Evolutionary conservation across 176 grass and related monocot genomes (phyloP).

Genomic region (Tillandsia fasciculata): DNA sequence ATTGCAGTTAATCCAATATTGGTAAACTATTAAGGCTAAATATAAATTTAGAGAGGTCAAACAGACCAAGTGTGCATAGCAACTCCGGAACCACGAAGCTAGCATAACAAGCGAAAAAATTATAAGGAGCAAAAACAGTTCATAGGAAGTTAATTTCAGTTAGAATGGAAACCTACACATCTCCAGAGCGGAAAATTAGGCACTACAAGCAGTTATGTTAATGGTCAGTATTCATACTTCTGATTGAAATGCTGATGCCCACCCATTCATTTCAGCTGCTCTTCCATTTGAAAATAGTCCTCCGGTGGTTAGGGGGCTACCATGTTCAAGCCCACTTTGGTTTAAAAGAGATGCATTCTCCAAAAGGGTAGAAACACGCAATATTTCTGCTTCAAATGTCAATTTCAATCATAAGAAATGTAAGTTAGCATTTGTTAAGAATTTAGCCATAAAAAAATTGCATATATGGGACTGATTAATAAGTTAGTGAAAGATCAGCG

Average conservation of each 20-base stretch:
- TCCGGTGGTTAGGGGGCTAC: conserved; percentile 97
- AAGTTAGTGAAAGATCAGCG: conserved; percentile 33
- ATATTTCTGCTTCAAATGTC: conserved; percentile 99
- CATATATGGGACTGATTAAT: conserved; percentile 18
- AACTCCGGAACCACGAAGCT: conserved; percentile 29
- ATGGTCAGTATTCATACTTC: conserved; percentile 99
- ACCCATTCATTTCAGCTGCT: conserved; percentile 73
- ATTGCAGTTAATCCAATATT: conserved; percentile 12
- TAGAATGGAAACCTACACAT: conserved; percentile 48
- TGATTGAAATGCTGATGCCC: conserved; percentile 87
- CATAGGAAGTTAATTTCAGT: conserved; percentile 35
- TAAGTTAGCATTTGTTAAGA: conserved; percentile 81
- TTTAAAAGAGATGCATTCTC: conserved; percentile 79
- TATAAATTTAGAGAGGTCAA: conserved; percentile 5
- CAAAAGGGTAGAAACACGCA: conserved; percentile 92
- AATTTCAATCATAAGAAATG: conserved; percentile 90
- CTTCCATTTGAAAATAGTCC: conserved; percentile 73
- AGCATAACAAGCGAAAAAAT: conserved; percentile 24
- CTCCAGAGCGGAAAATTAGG: conserved; percentile 54
- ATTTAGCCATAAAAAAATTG: conserved; percentile 56
- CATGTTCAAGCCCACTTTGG: conserved; percentile 96
- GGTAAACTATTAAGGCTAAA: conserved; percentile 9
- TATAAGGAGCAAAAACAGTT: conserved; percentile 17
- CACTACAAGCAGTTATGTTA: conserved; percentile 84
- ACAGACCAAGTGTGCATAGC: conserved; percentile 22